Evolutionary conservation across 768 basidiomycete genomes (phyloP).

Genomic region (Collybia sordida): DNA sequence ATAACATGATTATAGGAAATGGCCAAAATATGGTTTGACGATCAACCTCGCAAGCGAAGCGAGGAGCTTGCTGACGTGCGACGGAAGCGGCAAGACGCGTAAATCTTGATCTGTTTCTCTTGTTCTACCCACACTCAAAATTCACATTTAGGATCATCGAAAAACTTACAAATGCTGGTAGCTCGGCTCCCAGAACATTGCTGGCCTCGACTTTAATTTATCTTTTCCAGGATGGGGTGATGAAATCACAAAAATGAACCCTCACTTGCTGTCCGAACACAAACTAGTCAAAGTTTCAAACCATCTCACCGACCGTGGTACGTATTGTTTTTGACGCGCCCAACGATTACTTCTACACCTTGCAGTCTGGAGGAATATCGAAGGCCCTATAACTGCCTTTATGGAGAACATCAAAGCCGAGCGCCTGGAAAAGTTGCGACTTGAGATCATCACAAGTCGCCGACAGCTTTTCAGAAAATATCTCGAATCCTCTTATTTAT

Average conservation of each 20-base stretch:
- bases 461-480: conserved; percentile 17
- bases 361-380: conserved; percentile 39
- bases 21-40: conserved; percentile 29
- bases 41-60: conserved; percentile 31
- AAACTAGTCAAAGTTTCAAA: conserved; percentile 35
- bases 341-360: neutral
- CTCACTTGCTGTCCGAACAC: conserved; percentile 21
- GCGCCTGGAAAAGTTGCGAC: conserved; percentile 12
- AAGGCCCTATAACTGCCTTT: conserved; percentile 26
- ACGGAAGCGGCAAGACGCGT: conserved; percentile 36
- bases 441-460: conserved; percentile 15
- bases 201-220: conserved; percentile 27
- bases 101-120: neutral
- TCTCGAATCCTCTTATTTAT: conserved; percentile 7
- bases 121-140: neutral
- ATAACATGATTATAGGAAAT: conserved; percentile 20
- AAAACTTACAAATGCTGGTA: conserved; percentile 2
- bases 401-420: conserved; percentile 31
- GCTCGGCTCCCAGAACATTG: neutral
- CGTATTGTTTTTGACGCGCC: conserved; percentile 7
- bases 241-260: conserved; percentile 26
- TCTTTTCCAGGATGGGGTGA: conserved; percentile 35
- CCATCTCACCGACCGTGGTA: conserved; percentile 39
- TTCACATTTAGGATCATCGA: neutral
- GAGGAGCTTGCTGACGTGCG: conserved; percentile 34